Evolutionary conservation across 371 early-diverging fungal genomes (phyloP), one percentile per base, ranked within the genome.

Genomic region (Apophysomyces trapeziformis): DNA sequence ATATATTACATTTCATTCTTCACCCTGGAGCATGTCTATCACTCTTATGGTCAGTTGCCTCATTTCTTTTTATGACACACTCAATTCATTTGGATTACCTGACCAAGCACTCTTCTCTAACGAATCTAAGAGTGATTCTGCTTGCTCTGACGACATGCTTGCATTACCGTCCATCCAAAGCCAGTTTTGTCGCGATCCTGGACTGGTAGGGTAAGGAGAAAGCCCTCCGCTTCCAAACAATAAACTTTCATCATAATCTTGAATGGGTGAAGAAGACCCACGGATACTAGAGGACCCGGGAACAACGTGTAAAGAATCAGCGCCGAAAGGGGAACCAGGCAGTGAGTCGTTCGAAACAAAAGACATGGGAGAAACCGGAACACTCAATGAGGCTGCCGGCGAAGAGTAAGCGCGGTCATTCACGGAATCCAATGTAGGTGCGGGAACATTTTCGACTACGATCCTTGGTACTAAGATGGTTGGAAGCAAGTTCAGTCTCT

Each of bases 91-190:
- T 16, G 18, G 38, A 47, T 45, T 75, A 75, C 75, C 72, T 57
- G 77, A 72, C 80, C 80, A 79, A 12, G 71, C 54, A 45, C 66
- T 79, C 37, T 70, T 62, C 13, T 70, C 47, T 38, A 79, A 64
- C 21, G 73, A 69, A 13, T 77, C 72, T 68, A 79, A 68, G n/a
- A 79, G 57, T 13, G 68, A 63, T 21, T 71, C 73, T 14, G 80
- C 77, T 16, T 71, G 61, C 16, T 79, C 80, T 5, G 61, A 57
- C 6, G 80, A 67, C 75, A 79, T 79, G 7, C 67, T 67, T 2
- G 64, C 58, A 70, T 74, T 73, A 44, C 77, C 77, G 57, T 77
- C 77, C 37, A 74, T 74, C 14, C 77, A 39, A 38, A 68, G 46
- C 75, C 77, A 77, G 37, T 69, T 73, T 21, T 63, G 73, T 37